Conservation (phyloP, 2,329 filamentous ascomycete genomes). For the Aspergillus versicolor region DNA sequence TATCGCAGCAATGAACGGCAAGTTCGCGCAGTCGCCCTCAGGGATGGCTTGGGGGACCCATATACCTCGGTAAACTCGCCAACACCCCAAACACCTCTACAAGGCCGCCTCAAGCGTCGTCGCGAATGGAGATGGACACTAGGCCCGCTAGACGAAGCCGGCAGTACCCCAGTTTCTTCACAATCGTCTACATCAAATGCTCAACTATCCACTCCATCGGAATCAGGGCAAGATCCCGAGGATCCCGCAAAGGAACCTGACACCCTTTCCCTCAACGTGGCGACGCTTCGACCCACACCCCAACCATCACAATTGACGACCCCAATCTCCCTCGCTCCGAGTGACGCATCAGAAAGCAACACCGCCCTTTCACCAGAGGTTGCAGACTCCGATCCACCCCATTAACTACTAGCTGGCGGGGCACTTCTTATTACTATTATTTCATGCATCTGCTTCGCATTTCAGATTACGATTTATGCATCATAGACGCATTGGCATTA, state of each 20-base stretch:
- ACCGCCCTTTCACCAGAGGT: slow-evolving; percentile 4
- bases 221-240: background rate
- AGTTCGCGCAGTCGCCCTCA: slow-evolving; percentile 39
- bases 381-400: slow-evolving; percentile 1
- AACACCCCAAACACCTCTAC: slow-evolving; percentile 54
- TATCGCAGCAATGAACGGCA: slow-evolving; percentile 34
- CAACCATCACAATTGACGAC: background rate
- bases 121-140: slow-evolving; percentile 61
- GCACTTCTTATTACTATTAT: background rate
- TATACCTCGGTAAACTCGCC: slow-evolving; percentile 31
- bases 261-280: background rate
- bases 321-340: background rate
- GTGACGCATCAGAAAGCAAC: slow-evolving; percentile 2
- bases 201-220: background rate
- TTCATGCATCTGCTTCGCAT: slow-evolving; percentile 4
- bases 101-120: slow-evolving; percentile 53
- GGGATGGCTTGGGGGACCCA: slow-evolving; percentile 47
- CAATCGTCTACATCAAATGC: background rate
- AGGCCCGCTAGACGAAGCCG: slow-evolving; percentile 39
- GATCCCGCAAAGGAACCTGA: background rate
- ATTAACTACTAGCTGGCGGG: slow-evolving; percentile 9
- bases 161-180: slow-evolving; percentile 8
- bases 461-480: slow-evolving; percentile 15
- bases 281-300: background rate
- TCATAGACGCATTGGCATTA: slow-evolving; percentile 9